Evolutionary conservation across 2,329 filamentous ascomycete species (phyloP), one percentile per base, ranked within the genome.

Genomic region (Cladorrhinum sp.): DNA sequence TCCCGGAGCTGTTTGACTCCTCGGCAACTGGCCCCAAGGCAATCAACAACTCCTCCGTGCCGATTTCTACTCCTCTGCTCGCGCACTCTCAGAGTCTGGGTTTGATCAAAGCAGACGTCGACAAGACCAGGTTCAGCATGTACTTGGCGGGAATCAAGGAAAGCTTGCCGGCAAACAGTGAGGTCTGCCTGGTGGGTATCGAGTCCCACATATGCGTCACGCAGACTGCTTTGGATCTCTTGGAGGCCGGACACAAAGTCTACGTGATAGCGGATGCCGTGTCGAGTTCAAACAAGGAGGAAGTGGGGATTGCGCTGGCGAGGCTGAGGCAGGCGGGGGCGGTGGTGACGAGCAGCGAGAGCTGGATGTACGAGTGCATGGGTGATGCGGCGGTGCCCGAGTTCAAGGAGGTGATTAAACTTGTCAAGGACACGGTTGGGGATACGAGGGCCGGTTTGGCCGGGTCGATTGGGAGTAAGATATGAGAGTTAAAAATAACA

Each of bases 71-170:
- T n/a, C n/a, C n/a, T n/a, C n/a, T n/a, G n/a, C n/a, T n/a, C n/a
- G n/a, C n/a, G 75, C 82, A 50, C 79, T 88, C 57, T 69, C 79
- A 60, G 70, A 76, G 41, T 83, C 85, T 1, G 71, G 80, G n/a
- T 4, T 50, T 79, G 80, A 29, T 70, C 55, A 62, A 61, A 13
- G 61, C 76, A 41, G 76, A 90, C 69, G 78, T 85, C 67, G 93
- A 98, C 81, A 98, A 98, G 78, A 93, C 91, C 4, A 82, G 84
- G 55, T 98, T 98, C 80, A 91, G 87, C 71, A 98, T 98, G 93
- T 82, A 86, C 73, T 85, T 89, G 1, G 89, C 91, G 0, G 80
- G 87, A 41, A 78, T 96, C 49, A 77, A 80, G 24, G 69, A 75
- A 60, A 36, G 71, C 6, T 61, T 73, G 1, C 67, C 71, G 10